These are phyloP conservation scores for Closterium sp. DNA, from an alignment of 139 green algal species.

Conservation along the genomic window DNA sequence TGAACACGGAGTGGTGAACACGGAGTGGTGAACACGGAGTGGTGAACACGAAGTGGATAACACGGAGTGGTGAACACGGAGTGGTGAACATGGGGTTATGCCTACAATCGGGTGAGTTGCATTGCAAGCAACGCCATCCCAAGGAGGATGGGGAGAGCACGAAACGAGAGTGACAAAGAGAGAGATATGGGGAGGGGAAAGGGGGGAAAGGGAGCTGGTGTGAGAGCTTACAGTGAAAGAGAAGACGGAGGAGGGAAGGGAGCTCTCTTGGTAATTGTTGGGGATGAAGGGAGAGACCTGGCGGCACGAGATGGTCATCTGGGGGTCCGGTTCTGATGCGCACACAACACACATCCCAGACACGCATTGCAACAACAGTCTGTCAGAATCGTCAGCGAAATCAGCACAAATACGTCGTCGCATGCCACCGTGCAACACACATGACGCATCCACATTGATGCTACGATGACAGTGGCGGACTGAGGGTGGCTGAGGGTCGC, in stretches of 20 bases:
- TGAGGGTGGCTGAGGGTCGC: no score
- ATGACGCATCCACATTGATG: no score
- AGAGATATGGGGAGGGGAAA: background rate
- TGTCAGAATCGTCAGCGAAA: background rate
- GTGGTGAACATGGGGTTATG: background rate
- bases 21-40: no score
- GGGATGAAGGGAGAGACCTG: slow-evolving; percentile 52
- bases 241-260: slow-evolving; percentile 38
- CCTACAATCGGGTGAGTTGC: no score
- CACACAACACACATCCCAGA: background rate
- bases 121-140: no score
- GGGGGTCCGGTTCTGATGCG: slow-evolving; percentile 35
- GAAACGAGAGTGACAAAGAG: background rate
- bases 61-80: background rate
- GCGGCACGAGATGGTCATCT: slow-evolving; percentile 43
- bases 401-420: background rate
- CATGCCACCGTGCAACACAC: background rate
- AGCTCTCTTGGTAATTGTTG: slow-evolving; percentile 54
- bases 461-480: no score
- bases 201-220: background rate
- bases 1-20: no score
- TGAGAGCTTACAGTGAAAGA: slow-evolving; percentile 15
- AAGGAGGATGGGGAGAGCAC: no score
- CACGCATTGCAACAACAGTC: background rate
- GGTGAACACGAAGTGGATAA: background rate